Base-by-base conservation (phyloP, 139 green algal genomes). In the Chara braunii region DNA sequence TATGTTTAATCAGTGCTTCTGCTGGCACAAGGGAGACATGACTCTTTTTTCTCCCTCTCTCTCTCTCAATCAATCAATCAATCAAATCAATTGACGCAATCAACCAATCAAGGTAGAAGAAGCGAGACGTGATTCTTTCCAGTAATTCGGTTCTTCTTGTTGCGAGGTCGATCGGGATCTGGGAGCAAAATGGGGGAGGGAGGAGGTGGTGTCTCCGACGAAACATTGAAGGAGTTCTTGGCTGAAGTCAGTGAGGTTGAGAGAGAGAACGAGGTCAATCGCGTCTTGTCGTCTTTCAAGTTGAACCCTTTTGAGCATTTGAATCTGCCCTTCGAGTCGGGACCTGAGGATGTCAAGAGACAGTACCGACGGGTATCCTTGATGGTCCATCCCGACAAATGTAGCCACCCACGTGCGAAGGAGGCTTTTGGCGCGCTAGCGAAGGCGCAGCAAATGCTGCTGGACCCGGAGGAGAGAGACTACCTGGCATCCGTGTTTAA, bases 281-380 rank as follows among this genome's bases (percentile, higher is more conserved):
- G 91, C 32, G 87, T 97, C 5, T 64, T 97, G 29, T 80, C 76
- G 37, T 84, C 87, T 1, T 97, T 97, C 81, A 96, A 96, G 74
- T 81, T 97, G 3, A 97, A 97, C 56, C 91, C 91, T 0, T 97
- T 85, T 75, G 91, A 97, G 72, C 84, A 94, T 57, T 73, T 97
- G 5, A 86, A 86, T 53, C 64, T 97, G 57, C 61, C 68, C 0
- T 94, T 94, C 51, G 85, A 92, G 29, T 81, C 85, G 2, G 83
- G 73, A 8, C 12, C 54, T 0, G 85, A 94, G 48, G 90, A 96
- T n/a, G 67, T 95, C 0, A 84, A 81, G 33, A 75, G 75, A 24
- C 80, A 90, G 68, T 97, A 94, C 82, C 76, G 91, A 53, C 94
- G 75, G 70, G 18, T 78, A 4, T 89, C 80, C 2, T 74, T 90